Conservation (phyloP, 139 green algal genomes). For the Chlamydomonas schloesseri region DNA sequence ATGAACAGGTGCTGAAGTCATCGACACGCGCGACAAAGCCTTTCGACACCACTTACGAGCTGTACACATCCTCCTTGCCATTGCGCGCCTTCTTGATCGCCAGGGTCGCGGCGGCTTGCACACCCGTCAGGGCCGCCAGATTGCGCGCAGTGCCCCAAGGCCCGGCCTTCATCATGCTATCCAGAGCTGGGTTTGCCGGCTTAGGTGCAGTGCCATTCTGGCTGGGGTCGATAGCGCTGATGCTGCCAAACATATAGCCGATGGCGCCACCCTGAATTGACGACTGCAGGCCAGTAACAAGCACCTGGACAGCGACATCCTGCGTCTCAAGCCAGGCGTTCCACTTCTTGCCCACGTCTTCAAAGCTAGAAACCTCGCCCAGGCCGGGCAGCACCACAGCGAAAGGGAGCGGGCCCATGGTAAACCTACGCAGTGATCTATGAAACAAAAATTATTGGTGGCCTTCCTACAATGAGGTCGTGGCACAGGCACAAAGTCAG, state of each 20-base stretch:
- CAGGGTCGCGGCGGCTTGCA: constrained; percentile 82
- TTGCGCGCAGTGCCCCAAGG: constrained; percentile 89
- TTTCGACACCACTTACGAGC: constrained; percentile 57
- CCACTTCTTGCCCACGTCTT: constrained; percentile 37
- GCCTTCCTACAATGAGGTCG: neutral
- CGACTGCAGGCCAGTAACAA: constrained; percentile 55
- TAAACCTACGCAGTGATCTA: neutral
- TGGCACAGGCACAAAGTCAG: no score
- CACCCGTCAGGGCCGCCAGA: constrained; percentile 94
- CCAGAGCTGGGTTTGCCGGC: constrained; percentile 60
- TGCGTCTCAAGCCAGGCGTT: constrained; percentile 72
- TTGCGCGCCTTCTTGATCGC: constrained; percentile 80
- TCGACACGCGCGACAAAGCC: no score
- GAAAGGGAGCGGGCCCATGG: neutral
- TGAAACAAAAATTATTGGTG: neutral
- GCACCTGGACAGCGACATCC: constrained; percentile 71
- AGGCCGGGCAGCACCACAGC: constrained; percentile 25
- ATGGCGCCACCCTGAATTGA: constrained; percentile 69
- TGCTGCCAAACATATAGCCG: constrained; percentile 80
- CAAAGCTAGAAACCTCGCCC: constrained; percentile 14
- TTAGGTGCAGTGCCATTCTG: constrained; percentile 17
- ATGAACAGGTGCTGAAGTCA: neutral
- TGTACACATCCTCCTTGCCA: constrained; percentile 86
- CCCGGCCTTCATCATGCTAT: constrained; percentile 72
- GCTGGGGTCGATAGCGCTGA: constrained; percentile 66